phyloP scores from a whole-genome alignment of 306 rosid species.

The Trifolium fragiferum region DNA sequence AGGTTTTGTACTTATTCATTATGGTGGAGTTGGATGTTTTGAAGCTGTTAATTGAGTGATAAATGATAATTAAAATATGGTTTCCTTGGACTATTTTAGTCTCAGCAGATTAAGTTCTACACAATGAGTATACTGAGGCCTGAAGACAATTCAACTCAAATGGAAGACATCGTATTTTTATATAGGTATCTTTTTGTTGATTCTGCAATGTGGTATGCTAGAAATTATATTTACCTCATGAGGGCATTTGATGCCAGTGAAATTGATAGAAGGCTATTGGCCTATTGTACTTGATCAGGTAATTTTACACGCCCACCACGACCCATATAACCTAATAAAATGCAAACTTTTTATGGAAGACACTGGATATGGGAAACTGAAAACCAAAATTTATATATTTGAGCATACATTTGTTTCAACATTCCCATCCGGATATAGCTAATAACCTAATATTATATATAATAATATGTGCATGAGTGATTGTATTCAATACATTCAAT shows the following conservation, averaged over 20 bases:
- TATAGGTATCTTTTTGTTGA: slow-evolving; percentile 68
- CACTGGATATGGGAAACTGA: slow-evolving; percentile 31
- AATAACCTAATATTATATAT: not conserved
- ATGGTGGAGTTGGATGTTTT: slow-evolving; percentile 39
- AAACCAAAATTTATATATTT: slow-evolving; percentile 22
- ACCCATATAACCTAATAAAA: not conserved
- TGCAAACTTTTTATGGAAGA: not conserved
- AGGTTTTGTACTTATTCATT: slow-evolving; percentile 53
- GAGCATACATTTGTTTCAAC: slow-evolving; percentile 37
- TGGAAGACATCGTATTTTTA: slow-evolving; percentile 74
- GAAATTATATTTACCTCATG: slow-evolving; percentile 36
- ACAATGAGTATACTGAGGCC: slow-evolving; percentile 95
- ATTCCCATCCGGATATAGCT: slow-evolving; percentile 21
- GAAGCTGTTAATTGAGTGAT: slow-evolving; percentile 27
- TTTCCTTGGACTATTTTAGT: slow-evolving; percentile 55
- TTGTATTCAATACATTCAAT: slow-evolving; percentile 30
- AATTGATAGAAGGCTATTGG: slow-evolving; percentile 27
- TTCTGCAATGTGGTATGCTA: slow-evolving; percentile 19
- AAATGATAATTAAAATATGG: slow-evolving; percentile 8
- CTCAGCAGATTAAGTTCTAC: slow-evolving; percentile 74
- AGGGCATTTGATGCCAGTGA: slow-evolving; percentile 11
- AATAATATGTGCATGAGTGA: slow-evolving; percentile 21
- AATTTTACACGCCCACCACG: not conserved
- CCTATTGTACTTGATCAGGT: slow-evolving; percentile 19
- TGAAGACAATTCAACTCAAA: slow-evolving; percentile 55